Percentiles rank a stretch among this genome's conserved stretches.
These are phyloP conservation scores for Russula ochroleuca DNA, from an alignment of 768 basidiomycete species.

Conservation along the genomic window DNA sequence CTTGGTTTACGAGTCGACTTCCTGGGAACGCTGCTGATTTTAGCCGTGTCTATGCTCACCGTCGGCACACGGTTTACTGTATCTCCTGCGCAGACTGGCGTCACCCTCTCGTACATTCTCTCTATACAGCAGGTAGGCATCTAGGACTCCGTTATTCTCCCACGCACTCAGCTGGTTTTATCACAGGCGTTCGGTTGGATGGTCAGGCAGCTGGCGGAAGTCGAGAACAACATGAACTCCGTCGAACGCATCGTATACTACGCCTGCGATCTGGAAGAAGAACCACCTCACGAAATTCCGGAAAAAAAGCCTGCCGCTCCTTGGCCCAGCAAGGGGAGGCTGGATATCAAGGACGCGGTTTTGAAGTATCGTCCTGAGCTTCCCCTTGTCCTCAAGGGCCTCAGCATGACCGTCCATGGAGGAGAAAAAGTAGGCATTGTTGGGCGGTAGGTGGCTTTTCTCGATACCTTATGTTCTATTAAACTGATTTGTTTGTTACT, in stretches of 20 bases:
- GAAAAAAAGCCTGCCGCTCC: constrained; percentile 52
- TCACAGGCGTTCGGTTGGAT: constrained; percentile 64
- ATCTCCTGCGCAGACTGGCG: constrained; percentile 73
- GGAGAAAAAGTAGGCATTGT: constrained; percentile 94
- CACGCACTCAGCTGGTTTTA: not conserved
- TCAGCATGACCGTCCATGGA: constrained; percentile 62
- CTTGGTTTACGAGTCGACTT: constrained; percentile 88
- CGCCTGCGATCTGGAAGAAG: constrained; percentile 74
- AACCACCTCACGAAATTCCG: constrained; percentile 63
- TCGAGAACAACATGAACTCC: constrained; percentile 94
- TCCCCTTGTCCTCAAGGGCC: constrained; percentile 78
- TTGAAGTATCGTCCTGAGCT: constrained; percentile 84
- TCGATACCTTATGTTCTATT: not conserved
- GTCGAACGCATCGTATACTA: constrained; percentile 84
- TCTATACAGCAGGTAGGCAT: constrained; percentile 63
- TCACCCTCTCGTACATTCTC: constrained; percentile 75
- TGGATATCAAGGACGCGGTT: constrained; percentile 71
- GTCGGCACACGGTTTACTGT: constrained; percentile 70
- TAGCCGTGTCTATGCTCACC: constrained; percentile 74
- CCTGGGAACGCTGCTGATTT: constrained; percentile 66
- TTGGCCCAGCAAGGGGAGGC: constrained; percentile 74
- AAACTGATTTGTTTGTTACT: constrained; percentile 6
- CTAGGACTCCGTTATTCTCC: constrained; percentile 16
- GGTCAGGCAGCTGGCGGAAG: constrained; percentile 73
- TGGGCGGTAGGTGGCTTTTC: constrained; percentile 44